These are phyloP conservation scores for Mycosarcoma maydis DNA, from an alignment of 1,284 basidiomycete species.

Conservation along the genomic window DNA sequence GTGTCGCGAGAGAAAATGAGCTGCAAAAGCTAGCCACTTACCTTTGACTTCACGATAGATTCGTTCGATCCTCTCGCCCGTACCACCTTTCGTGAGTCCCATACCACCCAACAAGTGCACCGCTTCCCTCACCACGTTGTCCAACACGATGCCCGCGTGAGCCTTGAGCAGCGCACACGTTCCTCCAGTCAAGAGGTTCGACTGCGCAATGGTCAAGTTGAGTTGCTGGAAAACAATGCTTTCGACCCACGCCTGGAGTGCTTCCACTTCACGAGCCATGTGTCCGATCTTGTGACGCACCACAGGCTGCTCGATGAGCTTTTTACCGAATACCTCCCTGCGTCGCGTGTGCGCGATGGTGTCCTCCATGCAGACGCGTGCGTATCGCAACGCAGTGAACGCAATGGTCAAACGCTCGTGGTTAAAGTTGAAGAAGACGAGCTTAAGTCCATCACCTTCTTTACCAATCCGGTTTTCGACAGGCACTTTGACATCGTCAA, in stretches of 20 bases:
- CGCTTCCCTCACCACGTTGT: conserved; percentile 49
- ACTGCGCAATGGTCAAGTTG: conserved; percentile 40
- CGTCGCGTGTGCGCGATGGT: conserved; percentile 46
- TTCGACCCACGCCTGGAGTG: conserved; percentile 56
- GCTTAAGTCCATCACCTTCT: conserved; percentile 52
- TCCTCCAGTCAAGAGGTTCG: conserved; percentile 53
- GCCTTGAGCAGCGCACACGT: conserved; percentile 57
- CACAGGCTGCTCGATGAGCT: conserved; percentile 60
- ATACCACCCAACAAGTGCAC: conserved; percentile 56
- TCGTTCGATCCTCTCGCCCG: conserved; percentile 57
- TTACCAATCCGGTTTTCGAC: conserved; percentile 67
- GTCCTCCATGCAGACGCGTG: conserved; percentile 56
- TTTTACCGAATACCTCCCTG: conserved; percentile 54
- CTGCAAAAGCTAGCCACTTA: too few species aligned
- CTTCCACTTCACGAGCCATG: conserved; percentile 60
- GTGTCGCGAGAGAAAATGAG: background rate
- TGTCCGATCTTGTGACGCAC: conserved; percentile 60
- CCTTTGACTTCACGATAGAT: conserved; percentile 57
- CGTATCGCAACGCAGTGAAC: conserved; percentile 48
- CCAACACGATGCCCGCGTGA: conserved; percentile 57
- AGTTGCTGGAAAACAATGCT: conserved; percentile 50
- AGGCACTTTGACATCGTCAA: conserved; percentile 65
- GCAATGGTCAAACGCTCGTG: conserved; percentile 56
- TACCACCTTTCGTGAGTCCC: conserved; percentile 55
- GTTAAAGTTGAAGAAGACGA: conserved; percentile 52